Base-by-base conservation (phyloP, 1,139 yeast genomes). In the Debaryomyces fabryi region DNA sequence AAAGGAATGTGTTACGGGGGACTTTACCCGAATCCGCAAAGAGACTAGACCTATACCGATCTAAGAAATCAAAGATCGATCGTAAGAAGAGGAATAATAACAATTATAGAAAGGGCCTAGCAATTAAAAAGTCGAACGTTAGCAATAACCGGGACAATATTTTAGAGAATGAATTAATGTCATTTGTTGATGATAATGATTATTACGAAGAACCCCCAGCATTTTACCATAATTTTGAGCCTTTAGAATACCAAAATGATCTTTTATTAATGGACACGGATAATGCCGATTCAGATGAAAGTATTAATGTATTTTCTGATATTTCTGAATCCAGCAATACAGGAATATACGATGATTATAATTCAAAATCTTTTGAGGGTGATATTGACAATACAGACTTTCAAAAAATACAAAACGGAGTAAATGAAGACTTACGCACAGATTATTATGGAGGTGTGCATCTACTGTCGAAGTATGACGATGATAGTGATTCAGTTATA, bases 1-100 rank as follows among this genome's bases (percentile, higher is more conserved):
- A 67, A 42, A 65, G 58, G 42, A 63, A 60, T 41, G 64, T 71
- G 4, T 54, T 73, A 12, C 55, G 63, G 27, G 78, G 78, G 0
- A 69, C 69, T 0, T 57, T 73, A 8, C 79, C 79, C 0, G 78
- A 73, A 49, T 72, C 77, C 1, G 72, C 76, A 16, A 68, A 58
- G 58, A 57, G 67, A 46, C 57, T 71, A 18, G 63, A 62, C 5
- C 53, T 66, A n/a, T 71, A 66, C 48, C 45, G 38, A 6, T 25
- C 39, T 23, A 27, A 46, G 21, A 46, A 34, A 24, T 37, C 23
- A 39, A 37, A 42, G 10, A 25, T 3, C 6, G 12, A 13, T 7
- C 38, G 25, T 16, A 44, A 29, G 4, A 46, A 40, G 32, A 20
- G 27, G n/a, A n/a, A 10, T 20, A 50, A 49, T 7, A 21, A 53